These are phyloP conservation scores for Wilcoxina mikolae DNA, from an alignment of 495 filamentous ascomycete species.

Conservation along the genomic window DNA sequence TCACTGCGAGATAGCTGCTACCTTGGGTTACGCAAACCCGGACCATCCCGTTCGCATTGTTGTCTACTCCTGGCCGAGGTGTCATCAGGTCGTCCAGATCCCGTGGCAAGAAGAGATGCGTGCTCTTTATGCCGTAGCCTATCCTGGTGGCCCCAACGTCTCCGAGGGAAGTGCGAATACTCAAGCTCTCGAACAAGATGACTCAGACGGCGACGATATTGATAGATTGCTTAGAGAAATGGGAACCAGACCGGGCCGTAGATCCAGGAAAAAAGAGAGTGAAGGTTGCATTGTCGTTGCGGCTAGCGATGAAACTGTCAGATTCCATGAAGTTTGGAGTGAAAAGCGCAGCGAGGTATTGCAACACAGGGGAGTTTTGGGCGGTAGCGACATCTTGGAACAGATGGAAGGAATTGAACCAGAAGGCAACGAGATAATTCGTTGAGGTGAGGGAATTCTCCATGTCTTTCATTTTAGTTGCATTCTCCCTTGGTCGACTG, in stretches of 20 bases:
- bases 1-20: conserved; percentile 75
- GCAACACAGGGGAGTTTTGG: conserved; percentile 51
- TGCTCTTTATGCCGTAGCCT: conserved; percentile 59
- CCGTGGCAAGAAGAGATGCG: conserved; percentile 75
- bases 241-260: conserved; percentile 5
- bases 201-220: conserved; percentile 1
- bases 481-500: too few relatives aligned
- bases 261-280: conserved; percentile 37
- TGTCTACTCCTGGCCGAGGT: conserved; percentile 91
- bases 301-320: conserved; percentile 82
- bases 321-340: conserved; percentile 91
- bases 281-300: conserved; percentile 93
- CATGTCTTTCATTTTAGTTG: too few relatives aligned
- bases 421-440: conserved; percentile 37
- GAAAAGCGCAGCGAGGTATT: conserved; percentile 43
- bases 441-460: too few relatives aligned
- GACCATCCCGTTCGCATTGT: conserved; percentile 85
- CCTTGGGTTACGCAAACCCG: conserved; percentile 89
- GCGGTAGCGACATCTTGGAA: conserved; percentile 80
- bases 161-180: not conserved
- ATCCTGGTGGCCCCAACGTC: conserved; percentile 41
- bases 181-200: not conserved
- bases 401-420: conserved; percentile 70
- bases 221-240: not conserved
- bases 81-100: conserved; percentile 71